Evolutionary conservation across 345 rosid species (phyloP).

Genomic region (Sonneratia caseolaris): DNA sequence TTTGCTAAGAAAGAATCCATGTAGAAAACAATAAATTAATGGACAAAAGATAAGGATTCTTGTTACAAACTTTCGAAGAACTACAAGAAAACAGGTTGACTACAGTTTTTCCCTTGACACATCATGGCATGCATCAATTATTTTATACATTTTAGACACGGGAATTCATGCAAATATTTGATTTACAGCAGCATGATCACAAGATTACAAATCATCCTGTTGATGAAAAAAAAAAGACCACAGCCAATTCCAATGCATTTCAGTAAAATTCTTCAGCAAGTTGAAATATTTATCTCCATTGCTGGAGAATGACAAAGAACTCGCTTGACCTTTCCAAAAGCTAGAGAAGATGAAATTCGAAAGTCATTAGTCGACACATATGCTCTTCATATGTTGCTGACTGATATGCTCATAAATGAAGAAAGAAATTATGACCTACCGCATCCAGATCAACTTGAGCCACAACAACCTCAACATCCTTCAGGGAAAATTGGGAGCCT

Average conservation of each 20-base stretch:
- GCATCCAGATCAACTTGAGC: constrained; percentile 91
- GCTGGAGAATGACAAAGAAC: not conserved
- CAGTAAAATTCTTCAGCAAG: not conserved
- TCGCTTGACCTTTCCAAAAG: not conserved
- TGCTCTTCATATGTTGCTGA: not conserved
- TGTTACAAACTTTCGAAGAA: too few species aligned
- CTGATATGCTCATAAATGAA: not conserved
- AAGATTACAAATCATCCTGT: not conserved
- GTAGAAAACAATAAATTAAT: not conserved
- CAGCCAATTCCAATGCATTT: too few species aligned
- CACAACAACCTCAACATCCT: constrained; percentile 78
- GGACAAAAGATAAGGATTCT: too few species aligned
- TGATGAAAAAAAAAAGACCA: too few species aligned
- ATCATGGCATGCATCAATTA: not conserved
- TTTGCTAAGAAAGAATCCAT: not conserved
- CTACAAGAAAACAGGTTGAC: not conserved
- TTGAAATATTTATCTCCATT: not conserved
- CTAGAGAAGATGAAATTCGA: not conserved
- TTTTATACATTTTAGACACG: not conserved
- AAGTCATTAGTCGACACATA: too few species aligned
- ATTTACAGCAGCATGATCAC: not conserved
- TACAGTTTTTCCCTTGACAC: not conserved
- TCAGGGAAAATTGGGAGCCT: constrained; percentile 90
- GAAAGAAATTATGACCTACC: constrained; percentile 28
- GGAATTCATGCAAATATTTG: not conserved